These are phyloP conservation scores for Aspergillus steynii DNA, from an alignment of 495 filamentous ascomycete genomes.

Conservation along the genomic window DNA sequence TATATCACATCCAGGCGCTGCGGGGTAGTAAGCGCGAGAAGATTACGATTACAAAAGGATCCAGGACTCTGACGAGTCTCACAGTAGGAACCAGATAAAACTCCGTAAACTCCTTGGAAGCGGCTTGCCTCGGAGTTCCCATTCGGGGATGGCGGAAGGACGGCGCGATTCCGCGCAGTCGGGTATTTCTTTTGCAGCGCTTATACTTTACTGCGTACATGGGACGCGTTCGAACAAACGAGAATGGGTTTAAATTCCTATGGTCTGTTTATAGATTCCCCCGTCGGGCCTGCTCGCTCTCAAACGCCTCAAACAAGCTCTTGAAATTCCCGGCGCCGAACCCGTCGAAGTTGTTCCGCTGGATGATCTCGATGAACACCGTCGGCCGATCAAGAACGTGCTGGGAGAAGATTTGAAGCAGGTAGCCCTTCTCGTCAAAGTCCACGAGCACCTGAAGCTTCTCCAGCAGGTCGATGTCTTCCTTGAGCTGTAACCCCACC, in stretches of 20 bases:
- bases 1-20: too few relatives aligned
- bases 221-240: too few relatives aligned
- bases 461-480: conserved; percentile 68
- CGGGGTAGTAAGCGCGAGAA: too few relatives aligned
- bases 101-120: background rate
- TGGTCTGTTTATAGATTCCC: conserved; percentile 19
- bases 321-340: conserved; percentile 90
- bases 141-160: background rate
- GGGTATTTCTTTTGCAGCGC: background rate
- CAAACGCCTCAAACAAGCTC: conserved; percentile 78
- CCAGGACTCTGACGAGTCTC: too few relatives aligned
- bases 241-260: too few relatives aligned
- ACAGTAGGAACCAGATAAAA: background rate
- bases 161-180: background rate
- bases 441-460: conserved; percentile 63
- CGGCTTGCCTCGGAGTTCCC: background rate
- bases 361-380: conserved; percentile 84
- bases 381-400: conserved; percentile 82
- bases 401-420: conserved; percentile 80
- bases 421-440: conserved; percentile 80
- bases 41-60: too few relatives aligned
- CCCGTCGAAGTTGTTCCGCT: conserved; percentile 74
- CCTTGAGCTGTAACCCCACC: conserved; percentile 48
- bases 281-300: conserved; percentile 67
- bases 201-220: too few relatives aligned